Conservation (phyloP, 1,284 basidiomycete species). For the Singerocomus inundabilis region DNA sequence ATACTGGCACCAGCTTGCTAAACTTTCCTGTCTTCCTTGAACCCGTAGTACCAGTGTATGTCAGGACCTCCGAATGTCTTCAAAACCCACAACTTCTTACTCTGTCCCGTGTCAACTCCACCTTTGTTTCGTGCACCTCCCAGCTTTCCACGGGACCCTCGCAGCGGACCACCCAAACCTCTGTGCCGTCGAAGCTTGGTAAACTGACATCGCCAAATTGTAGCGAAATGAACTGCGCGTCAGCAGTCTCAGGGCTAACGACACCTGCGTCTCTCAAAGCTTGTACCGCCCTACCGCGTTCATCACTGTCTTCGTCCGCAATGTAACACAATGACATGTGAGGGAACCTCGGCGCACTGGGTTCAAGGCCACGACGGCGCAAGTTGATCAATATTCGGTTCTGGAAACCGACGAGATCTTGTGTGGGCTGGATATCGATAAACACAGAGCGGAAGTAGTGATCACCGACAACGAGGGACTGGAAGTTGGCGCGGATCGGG, state of each 20-base stretch:
- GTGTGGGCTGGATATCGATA: conserved; percentile 45
- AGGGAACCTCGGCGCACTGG: conserved; percentile 54
- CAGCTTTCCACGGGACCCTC: conserved; percentile 62
- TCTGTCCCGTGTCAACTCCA: conserved; percentile 19
- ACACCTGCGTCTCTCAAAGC: conserved; percentile 40
- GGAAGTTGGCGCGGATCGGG: conserved; percentile 40
- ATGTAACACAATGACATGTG: conserved; percentile 74
- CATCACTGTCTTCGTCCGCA: conserved; percentile 50
- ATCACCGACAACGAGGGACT: conserved; percentile 51
- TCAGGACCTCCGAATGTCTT: background rate
- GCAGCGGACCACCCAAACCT: conserved; percentile 64
- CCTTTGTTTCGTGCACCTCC: conserved; percentile 48
- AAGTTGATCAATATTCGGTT: conserved; percentile 44
- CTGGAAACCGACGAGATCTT: conserved; percentile 50
- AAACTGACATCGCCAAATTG: conserved; percentile 37
- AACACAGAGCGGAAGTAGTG: conserved; percentile 73
- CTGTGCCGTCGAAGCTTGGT: conserved; percentile 45
- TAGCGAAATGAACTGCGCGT: conserved; percentile 33
- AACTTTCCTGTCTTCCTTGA: background rate
- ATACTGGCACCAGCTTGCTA: background rate
- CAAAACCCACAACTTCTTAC: background rate
- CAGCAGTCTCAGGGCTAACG: conserved; percentile 18
- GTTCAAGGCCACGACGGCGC: conserved; percentile 32
- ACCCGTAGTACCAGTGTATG: background rate
- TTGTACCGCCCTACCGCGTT: conserved; percentile 35